These are phyloP conservation scores for Rutidosis leptorrhynchoides DNA, from an alignment of 129 eudicot genomes.

Conservation along the genomic window DNA sequence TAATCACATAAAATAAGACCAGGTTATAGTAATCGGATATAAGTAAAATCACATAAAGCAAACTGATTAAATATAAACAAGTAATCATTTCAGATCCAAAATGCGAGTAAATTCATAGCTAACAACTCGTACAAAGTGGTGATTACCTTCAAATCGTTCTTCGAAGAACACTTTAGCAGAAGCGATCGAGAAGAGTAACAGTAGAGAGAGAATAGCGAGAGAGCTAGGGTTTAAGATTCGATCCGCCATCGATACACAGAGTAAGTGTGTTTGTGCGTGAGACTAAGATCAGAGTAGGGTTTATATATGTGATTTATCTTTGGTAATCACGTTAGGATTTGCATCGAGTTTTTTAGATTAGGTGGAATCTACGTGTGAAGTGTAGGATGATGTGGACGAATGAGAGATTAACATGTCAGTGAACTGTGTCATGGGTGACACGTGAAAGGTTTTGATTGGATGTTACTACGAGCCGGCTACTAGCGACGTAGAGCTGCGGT, in stretches of 20 bases:
- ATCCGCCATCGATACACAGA: slow-evolving; percentile 52
- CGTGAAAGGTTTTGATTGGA: slow-evolving; percentile 54
- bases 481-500: not conserved
- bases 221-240: slow-evolving; percentile 41
- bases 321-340: slow-evolving; percentile 24
- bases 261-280: not conserved
- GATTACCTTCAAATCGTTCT: slow-evolving; percentile 78
- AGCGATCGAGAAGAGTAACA: slow-evolving; percentile 48
- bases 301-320: slow-evolving; percentile 29
- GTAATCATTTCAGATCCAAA: not conserved
- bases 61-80: too few species aligned
- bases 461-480: slow-evolving; percentile 14
- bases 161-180: slow-evolving; percentile 78
- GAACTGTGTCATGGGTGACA: slow-evolving; percentile 42
- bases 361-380: slow-evolving; percentile 18
- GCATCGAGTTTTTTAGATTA: slow-evolving; percentile 1
- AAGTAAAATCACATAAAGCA: too few species aligned
- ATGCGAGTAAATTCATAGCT: slow-evolving; percentile 4
- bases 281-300: slow-evolving; percentile 4
- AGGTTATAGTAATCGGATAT: too few species aligned
- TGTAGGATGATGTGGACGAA: slow-evolving; percentile 39
- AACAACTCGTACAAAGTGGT: not conserved
- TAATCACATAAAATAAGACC: too few species aligned
- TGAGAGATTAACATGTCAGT: slow-evolving; percentile 29
- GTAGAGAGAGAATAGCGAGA: slow-evolving; percentile 35